phyloP scores from a whole-genome alignment of 2,329 filamentous ascomycete genomes.

The Cladobotryum mycophilum region DNA sequence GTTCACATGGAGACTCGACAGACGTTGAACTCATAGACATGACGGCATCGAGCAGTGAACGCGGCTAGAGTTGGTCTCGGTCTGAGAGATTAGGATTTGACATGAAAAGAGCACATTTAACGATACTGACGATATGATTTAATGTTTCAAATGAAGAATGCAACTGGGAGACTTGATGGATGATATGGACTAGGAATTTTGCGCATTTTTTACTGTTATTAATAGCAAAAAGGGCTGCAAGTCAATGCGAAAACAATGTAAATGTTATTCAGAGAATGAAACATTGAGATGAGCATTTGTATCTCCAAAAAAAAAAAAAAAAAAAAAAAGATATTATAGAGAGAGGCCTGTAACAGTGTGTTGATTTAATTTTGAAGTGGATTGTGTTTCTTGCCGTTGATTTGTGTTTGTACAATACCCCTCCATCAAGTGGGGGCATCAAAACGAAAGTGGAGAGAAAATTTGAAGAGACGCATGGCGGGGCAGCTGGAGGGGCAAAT shows the following conservation, averaged over 20 bases:
- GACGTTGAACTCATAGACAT: conserved; percentile 11
- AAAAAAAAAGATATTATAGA: no score
- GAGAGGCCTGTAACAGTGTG: no score
- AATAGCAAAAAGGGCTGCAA: background rate
- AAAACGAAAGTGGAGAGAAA: background rate
- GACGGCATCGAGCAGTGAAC: background rate
- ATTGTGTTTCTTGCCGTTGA: no score
- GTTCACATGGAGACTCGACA: background rate
- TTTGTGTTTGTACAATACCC: no score
- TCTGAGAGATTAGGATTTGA: background rate
- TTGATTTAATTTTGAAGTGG: no score
- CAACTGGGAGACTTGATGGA: no score
- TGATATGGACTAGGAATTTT: no score
- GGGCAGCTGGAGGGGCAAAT: conserved; percentile 1
- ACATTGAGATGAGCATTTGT: no score
- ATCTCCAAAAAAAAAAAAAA: no score
- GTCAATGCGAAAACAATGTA: background rate
- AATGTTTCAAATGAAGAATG: no score
- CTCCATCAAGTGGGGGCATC: no score
- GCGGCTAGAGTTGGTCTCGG: background rate
- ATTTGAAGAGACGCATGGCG: conserved; percentile 1
- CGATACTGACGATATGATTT: background rate
- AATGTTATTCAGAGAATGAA: no score
- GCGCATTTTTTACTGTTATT: background rate
- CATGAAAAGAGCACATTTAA: background rate